Base-by-base conservation (phyloP, 2,329 filamentous ascomycete species). In the Penicillium sp. region DNA sequence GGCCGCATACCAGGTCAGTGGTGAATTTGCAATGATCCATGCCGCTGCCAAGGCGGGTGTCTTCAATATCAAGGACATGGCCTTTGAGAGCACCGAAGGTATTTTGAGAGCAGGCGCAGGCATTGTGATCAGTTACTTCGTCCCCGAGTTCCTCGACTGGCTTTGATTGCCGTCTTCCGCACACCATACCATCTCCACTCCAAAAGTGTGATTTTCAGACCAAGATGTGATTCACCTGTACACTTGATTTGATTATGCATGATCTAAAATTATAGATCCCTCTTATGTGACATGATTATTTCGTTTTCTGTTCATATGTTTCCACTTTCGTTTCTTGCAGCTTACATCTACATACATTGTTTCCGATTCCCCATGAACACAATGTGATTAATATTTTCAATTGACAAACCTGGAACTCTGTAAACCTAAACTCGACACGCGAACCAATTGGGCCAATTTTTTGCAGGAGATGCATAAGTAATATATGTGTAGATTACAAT, bases 21-120 rank as follows among this genome's bases (percentile, higher is more conserved):
- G 94, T 64, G 94, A 99, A 78, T 99, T 88, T 71, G 92, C 94
- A 61, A 97, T 97, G 94, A 94, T 99, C 49, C 91, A 97, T 69
- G 94, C 94, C 0, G 94, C 85, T 18, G 94, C 94, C 46, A 96
- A 96, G 74, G 93, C 94, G 1, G 94, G 94, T 4, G 94, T 99
- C 3, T 99, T 97, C 70, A 93, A 97, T 71, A 79, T 97, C 69
- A 94, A 93, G 79, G 81, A 87, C 4, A 97, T 97, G 90, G 94
- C 91, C 0, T 92, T 96, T 65, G 94, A 99, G 79, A 89, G 90
- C 55, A 95, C 91, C 0, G 91, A 97, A 75, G 91, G 92, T 22
- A 97, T 99, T 59, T 77, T 99, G 56, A 84, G 94, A 63, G 94
- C 94, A 8, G 94, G 94, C 42, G 94, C 94, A 6, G 93, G 88